Evolutionary conservation across 2,329 filamentous ascomycete genomes (phyloP), one percentile per base, ranked within the genome.

Genomic region (Colletotrichum sp.): DNA sequence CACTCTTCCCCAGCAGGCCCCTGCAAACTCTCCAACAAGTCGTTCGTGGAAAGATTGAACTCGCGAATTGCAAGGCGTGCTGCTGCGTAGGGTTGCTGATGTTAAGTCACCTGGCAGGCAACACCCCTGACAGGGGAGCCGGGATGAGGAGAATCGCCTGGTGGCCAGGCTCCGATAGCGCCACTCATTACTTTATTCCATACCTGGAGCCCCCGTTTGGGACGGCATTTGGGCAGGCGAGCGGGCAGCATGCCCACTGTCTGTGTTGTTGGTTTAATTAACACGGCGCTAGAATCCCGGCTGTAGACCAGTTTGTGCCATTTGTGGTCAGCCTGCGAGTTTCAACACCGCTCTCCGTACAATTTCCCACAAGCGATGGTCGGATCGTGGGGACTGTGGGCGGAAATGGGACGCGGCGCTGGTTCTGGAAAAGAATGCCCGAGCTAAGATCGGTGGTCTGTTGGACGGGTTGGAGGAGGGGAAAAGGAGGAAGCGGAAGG

Each of bases 81-180:
- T 69, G 64, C 52, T 36, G 36, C 7, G 34, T 19, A 44, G 34
- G 66, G 59, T 61, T 65, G 44, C n/a, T 65, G 34, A 65, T 39
- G 66, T 71, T 34, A 22, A 59, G 59, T 49, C 32, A 19, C 25
- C 29, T n/a, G 27, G 61, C 72, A 75, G 30, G 72, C 72, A 32
- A 25, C 12, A 67, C 25, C 72, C 72, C 68, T 74, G 59, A 4
- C 27, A 16, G 22, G 22, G 29, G 52, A 36, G 6, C 69, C 29
- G 25, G 68, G 72, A 59, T 71, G 15, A 39, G 13, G 52, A 67
- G 8, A 71, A 67, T 62, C 34, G 72, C 29, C 72, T 29, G 52
- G 68, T 49, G 68, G 68, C 72, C 49, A 62, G 68, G 68, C 72
- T 69, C 59, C 62, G 52, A 71, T 55, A 67, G 61, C 72, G 68